Evolutionary conservation across 192 early-diverging fungal genomes (phyloP).

Genomic region (Martensiomyces pterosporus): DNA sequence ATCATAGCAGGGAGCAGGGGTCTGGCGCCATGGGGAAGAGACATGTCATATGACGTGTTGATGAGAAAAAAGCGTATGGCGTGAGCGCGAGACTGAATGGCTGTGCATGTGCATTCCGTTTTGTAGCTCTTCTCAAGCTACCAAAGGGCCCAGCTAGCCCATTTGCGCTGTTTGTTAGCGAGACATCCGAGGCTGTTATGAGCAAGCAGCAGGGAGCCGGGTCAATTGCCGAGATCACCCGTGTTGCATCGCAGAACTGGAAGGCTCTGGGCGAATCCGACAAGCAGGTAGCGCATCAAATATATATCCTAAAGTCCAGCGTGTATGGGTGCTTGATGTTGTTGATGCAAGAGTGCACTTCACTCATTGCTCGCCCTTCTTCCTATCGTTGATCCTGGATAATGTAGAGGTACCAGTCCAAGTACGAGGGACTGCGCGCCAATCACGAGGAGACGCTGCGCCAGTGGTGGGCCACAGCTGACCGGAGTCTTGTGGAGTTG

Average conservation of each 20-base stretch:
- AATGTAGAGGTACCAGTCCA: constrained; percentile 1
- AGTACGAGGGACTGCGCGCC: background rate
- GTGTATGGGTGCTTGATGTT: too few species aligned
- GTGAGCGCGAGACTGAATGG: too few species aligned
- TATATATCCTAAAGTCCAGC: too few species aligned
- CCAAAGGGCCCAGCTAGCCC: constrained; percentile 8
- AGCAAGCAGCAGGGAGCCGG: background rate
- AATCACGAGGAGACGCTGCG: constrained; percentile 17
- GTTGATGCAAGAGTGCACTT: too few species aligned
- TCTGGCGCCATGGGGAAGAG: too few species aligned
- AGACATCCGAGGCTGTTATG: background rate
- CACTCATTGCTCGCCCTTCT: too few species aligned
- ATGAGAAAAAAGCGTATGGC: too few species aligned
- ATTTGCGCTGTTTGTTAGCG: constrained; percentile 17
- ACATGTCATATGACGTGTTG: too few species aligned
- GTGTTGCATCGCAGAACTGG: constrained; percentile 17
- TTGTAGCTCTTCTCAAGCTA: constrained; percentile 14
- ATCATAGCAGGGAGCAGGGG: too few species aligned
- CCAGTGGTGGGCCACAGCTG: constrained; percentile 33
- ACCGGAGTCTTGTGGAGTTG: constrained; percentile 23
- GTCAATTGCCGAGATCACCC: constrained; percentile 6
- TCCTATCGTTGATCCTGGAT: too few species aligned
- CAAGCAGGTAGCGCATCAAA: too few species aligned
- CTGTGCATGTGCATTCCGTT: too few species aligned
- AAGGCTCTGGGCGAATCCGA: constrained; percentile 7